Base-by-base conservation (phyloP, 352 stramenopile species). In the Phytopythium boreale region DNA sequence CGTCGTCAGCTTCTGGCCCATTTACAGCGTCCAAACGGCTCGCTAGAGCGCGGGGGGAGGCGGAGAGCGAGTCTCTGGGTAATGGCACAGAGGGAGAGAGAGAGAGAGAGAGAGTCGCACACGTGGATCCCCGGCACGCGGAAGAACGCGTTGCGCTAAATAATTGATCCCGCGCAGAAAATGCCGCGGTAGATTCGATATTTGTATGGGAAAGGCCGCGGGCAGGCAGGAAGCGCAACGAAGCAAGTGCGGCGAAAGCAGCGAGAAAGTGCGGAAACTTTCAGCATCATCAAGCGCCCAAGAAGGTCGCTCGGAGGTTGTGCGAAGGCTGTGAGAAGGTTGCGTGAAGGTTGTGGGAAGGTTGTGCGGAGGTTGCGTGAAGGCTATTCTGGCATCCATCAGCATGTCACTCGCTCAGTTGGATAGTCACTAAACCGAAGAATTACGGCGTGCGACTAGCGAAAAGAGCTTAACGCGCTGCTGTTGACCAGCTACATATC, bases 1-100 rank as follows among this genome's bases (percentile, higher is more conserved):
- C 9, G 56, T 62, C 26, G 56, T 41, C 17, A 62, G 41, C 31
- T 12, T 51, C 27, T 62, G 56, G 3, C 56, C 56, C 56, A 62
- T 62, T 24, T 2, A 2, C 12, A 24, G 17, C 10, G 24, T 39
- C 10, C 6, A 34, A 7, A 20, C 7, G 26, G 27, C 7, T 14
- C 44, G 5, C 15, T 37, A 31, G 26, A 36, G 47, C 24, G 27
- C 4, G 49, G 26, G 26, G 9, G 15, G 4, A 10, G 17, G 15
- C 49, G 14, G 46, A 53, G 22, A 53, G 11, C 41, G 41, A 22
- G 41, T 15, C 19, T 10, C 41, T 36, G 31, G 31, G 31, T 8
- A 8, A 3, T 36, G n/a, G n/a, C n/a, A n/a, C n/a, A n/a, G n/a
- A n/a, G n/a, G n/a, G n/a, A n/a, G n/a, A n/a, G n/a, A n/a, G n/a